Conservation (phyloP, 306 rosid genomes). For the Pterocarpus macrocarpus region DNA sequence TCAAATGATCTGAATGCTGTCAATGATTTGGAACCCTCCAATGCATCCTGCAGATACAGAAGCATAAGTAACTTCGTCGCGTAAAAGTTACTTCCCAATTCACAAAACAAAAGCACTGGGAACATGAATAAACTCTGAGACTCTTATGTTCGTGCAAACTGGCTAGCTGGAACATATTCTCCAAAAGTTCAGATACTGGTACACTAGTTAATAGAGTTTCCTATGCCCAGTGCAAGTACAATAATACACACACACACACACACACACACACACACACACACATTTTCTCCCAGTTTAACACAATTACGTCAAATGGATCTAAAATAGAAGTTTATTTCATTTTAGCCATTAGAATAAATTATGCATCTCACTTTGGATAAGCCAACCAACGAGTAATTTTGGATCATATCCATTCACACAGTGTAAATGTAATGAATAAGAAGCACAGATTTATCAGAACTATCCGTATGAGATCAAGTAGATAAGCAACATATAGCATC, state of each 20-base stretch:
- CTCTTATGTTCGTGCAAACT: neutral
- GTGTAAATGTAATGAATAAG: neutral
- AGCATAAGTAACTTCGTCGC: conserved; percentile 1
- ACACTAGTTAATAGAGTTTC: neutral
- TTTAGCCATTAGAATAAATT: neutral
- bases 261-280: neutral
- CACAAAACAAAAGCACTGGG: neutral
- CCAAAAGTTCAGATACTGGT: neutral
- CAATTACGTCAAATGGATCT: neutral
- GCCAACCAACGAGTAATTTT: neutral
- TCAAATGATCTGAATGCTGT: conserved; percentile 74
- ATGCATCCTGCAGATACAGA: conserved; percentile 62
- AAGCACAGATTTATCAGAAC: neutral
- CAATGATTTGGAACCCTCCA: conserved; percentile 67
- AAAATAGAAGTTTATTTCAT: neutral
- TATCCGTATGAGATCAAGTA: neutral
- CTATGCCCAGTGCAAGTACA: neutral
- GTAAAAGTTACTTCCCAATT: neutral
- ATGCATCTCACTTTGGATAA: conserved; percentile 5
- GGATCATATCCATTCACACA: neutral
- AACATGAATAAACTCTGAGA: neutral
- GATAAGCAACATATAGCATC: neutral
- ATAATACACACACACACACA: neutral
- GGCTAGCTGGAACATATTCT: conserved; percentile 14
- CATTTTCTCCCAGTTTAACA: neutral